phyloP scores from a whole-genome alignment of 495 filamentous ascomycete genomes.

The Penicillium parvum region DNA sequence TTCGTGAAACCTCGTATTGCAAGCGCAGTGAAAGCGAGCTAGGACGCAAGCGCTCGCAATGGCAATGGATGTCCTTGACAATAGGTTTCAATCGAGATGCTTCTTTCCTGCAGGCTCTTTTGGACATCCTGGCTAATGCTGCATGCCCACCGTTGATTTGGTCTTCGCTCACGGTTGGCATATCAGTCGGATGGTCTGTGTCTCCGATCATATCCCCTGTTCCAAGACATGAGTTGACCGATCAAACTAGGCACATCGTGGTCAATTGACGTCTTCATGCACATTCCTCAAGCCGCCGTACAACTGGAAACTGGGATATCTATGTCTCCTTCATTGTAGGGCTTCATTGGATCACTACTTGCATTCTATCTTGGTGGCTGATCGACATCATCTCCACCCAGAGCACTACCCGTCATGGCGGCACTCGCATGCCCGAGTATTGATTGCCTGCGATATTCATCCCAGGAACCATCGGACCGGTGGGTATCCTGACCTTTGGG shows the following conservation, averaged over 20 bases:
- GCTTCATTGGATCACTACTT: slow-evolving; percentile 27
- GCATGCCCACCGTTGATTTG: slow-evolving; percentile 31
- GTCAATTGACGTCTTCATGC: slow-evolving; percentile 28
- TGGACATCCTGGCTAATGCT: slow-evolving; percentile 22
- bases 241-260: slow-evolving; percentile 27
- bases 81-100: slow-evolving; percentile 23
- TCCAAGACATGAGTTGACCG: too few species aligned
- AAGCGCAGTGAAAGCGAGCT: neutral
- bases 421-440: slow-evolving; percentile 25
- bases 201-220: neutral
- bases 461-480: slow-evolving; percentile 25
- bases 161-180: slow-evolving; percentile 27
- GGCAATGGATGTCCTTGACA: slow-evolving; percentile 26
- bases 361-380: slow-evolving; percentile 30
- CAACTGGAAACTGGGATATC: slow-evolving; percentile 22
- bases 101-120: slow-evolving; percentile 19
- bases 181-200: slow-evolving; percentile 29
- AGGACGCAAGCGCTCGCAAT: slow-evolving; percentile 8
- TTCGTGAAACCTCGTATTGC: slow-evolving; percentile 27
- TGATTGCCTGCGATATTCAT: slow-evolving; percentile 28
- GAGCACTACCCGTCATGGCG: slow-evolving; percentile 22
- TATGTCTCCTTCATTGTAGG: slow-evolving; percentile 29
- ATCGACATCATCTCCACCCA: slow-evolving; percentile 32
- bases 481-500: slow-evolving; percentile 29
- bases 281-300: slow-evolving; percentile 31